These are phyloP conservation scores for Diospyros lotus DNA, from an alignment of 148 eudicot species.

Conservation along the genomic window DNA sequence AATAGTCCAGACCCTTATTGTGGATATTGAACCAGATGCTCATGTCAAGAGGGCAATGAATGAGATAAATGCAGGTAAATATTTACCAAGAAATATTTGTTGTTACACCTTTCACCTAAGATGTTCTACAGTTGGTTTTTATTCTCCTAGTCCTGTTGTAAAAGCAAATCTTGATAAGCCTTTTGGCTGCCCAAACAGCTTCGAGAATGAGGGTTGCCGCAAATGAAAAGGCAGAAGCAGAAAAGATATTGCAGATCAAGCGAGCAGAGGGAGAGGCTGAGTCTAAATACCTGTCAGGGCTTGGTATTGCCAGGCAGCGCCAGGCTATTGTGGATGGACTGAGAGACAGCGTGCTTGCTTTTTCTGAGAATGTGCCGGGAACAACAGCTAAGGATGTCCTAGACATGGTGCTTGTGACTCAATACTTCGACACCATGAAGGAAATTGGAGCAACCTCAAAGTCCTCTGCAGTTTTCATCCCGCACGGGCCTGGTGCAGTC, in stretches of 20 bases:
- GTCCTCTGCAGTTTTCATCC: conserved; percentile 46
- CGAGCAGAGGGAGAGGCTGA: conserved; percentile 60
- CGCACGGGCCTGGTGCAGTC: conserved; percentile 40
- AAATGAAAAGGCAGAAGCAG: conserved; percentile 58
- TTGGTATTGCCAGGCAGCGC: conserved; percentile 55
- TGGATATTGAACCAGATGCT: conserved; percentile 54
- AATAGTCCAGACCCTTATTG: conserved; percentile 55
- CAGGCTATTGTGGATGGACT: conserved; percentile 61
- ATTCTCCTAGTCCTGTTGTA: too few species aligned
- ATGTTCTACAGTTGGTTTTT: too few species aligned
- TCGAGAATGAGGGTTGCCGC: conserved; percentile 52
- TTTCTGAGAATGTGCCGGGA: conserved; percentile 53
- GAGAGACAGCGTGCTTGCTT: conserved; percentile 48
- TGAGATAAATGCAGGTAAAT: conserved; percentile 52
- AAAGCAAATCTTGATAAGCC: neutral
- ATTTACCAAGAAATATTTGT: neutral
- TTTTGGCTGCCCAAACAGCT: conserved; percentile 22
- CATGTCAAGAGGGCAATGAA: conserved; percentile 55
- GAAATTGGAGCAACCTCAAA: conserved; percentile 48
- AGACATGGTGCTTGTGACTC: conserved; percentile 56
- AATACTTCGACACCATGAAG: conserved; percentile 47
- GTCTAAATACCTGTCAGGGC: conserved; percentile 52
- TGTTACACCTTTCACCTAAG: too few species aligned
- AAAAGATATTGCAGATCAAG: conserved; percentile 52
- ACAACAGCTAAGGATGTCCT: conserved; percentile 50